Base-by-base conservation (phyloP, 2,329 filamentous ascomycete species). In the Pestalotiopsis sp. region DNA sequence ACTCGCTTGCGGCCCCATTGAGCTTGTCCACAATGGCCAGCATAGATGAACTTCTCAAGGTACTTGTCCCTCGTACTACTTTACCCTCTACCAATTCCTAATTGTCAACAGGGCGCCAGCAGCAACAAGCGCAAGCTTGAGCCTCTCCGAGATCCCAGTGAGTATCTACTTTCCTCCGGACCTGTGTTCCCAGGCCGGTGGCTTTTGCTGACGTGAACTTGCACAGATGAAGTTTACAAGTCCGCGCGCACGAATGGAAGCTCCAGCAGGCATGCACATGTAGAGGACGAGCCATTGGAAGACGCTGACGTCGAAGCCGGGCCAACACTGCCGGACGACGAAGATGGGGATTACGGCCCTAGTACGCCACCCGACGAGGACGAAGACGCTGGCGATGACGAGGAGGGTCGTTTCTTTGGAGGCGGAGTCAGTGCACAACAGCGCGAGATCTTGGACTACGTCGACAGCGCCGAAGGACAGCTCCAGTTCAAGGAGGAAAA, bases 351-450 rank as follows among this genome's bases (percentile, higher is more conserved):
- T 23, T 66, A 66, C 52, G 84, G 82, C 1, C 84, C 85, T 2
- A 84, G 88, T 58, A 81, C 87, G 27, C 83, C 85, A 1, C 87
- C 87, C 12, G 82, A 83, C 9, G 86, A 89, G 62, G 83, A 87
- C 2, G 84, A 85, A 38, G 78, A 77, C 60, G 71, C 70, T 11
- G 79, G 75, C 68, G 93, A 95, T 73, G 95, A 97, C 74, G 94
- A 97, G 66, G 96, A 97, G 72, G 96, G 95, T 1, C 91, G 96
- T 12, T 99, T 99, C 84, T 99, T 98, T 75, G 96, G 95, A 58
- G 93, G 94, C 66, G 96, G 96, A 41, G 92, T 99, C 74, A 93
- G 92, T 31, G 87, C 91, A 68, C 87, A 93, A 73, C 94, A 97
- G 72, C 91, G 90, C 2, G 89, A 94, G 74, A 93, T 96, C 23